phyloP scores from a whole-genome alignment of 2,329 filamentous ascomycete species.

The Zymoseptoria crescenta region DNA sequence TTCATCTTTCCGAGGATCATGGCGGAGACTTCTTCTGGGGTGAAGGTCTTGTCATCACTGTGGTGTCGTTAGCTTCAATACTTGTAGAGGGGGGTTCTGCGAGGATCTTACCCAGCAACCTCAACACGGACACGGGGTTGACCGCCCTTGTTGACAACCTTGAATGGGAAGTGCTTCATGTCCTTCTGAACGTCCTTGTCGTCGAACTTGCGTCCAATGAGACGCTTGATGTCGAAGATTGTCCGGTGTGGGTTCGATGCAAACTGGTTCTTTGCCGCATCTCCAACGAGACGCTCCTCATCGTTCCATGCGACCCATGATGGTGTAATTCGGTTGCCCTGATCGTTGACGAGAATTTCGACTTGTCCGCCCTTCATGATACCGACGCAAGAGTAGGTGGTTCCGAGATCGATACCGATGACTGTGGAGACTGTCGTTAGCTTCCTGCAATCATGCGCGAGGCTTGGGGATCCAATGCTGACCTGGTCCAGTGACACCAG shows the following conservation, averaged over 20 bases:
- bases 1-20: conserved; percentile 87
- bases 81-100: neutral
- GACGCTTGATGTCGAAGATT: conserved; percentile 43
- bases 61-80: neutral
- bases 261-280: conserved; percentile 92
- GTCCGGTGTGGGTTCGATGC: conserved; percentile 44
- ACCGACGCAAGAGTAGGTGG: conserved; percentile 80
- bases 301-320: conserved; percentile 62
- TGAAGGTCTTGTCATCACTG: conserved; percentile 59
- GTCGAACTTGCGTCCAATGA: conserved; percentile 46
- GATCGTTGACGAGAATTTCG: conserved; percentile 92
- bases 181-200: conserved; percentile 80
- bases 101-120: conserved; percentile 44
- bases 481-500: conserved; percentile 63
- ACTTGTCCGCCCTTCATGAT: conserved; percentile 95
- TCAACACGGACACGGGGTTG: conserved; percentile 79
- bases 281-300: conserved; percentile 92
- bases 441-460: neutral
- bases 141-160: conserved; percentile 78
- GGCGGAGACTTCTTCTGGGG: conserved; percentile 71
- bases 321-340: conserved; percentile 92
- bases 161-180: conserved; percentile 98
- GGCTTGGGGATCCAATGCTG: conserved; percentile 17
- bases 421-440: conserved; percentile 41
- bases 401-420: conserved; percentile 93